These are phyloP conservation scores for Pisolithus albus DNA, from an alignment of 768 basidiomycete genomes.

Conservation along the genomic window DNA sequence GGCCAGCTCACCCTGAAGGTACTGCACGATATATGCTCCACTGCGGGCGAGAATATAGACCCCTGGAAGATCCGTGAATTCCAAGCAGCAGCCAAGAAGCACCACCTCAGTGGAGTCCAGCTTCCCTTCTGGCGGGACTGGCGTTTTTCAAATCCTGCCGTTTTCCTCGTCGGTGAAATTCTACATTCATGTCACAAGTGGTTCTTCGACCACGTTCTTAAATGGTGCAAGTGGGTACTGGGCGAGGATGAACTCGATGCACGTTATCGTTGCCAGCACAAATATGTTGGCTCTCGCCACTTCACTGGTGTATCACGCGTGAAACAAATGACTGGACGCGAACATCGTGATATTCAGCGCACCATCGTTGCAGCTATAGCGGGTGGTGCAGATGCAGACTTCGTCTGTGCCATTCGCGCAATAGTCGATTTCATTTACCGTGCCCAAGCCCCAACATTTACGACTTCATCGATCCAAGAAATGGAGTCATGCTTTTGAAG, in stretches of 20 bases:
- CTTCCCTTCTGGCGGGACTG: constrained; percentile 21
- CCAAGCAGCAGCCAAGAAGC: constrained; percentile 11
- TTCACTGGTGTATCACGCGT: constrained; percentile 31
- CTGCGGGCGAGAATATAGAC: constrained; percentile 4
- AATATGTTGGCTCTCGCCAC: constrained; percentile 25
- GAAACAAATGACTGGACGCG: constrained; percentile 37
- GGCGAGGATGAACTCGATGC: background rate
- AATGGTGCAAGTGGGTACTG: constrained; percentile 8
- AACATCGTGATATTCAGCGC: constrained; percentile 32
- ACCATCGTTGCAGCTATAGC: constrained; percentile 21
- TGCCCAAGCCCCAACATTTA: constrained; percentile 13
- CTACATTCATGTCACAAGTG: constrained; percentile 8
- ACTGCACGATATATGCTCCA: background rate
- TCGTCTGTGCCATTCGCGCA: constrained; percentile 5
- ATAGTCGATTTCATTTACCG: constrained; percentile 23
- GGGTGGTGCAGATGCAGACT: background rate
- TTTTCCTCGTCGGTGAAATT: constrained; percentile 18
- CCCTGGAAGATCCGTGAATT: constrained; percentile 25
- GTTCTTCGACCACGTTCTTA: constrained; percentile 9
- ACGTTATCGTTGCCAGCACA: constrained; percentile 3
- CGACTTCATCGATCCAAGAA: constrained; percentile 1
- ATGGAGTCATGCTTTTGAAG: constrained; percentile 3
- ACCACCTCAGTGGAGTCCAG: constrained; percentile 26
- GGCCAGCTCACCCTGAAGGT: background rate
- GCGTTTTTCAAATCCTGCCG: constrained; percentile 11